Evolutionary conservation across 768 basidiomycete genomes (phyloP).

Genomic region (Calvatia gigantea): DNA sequence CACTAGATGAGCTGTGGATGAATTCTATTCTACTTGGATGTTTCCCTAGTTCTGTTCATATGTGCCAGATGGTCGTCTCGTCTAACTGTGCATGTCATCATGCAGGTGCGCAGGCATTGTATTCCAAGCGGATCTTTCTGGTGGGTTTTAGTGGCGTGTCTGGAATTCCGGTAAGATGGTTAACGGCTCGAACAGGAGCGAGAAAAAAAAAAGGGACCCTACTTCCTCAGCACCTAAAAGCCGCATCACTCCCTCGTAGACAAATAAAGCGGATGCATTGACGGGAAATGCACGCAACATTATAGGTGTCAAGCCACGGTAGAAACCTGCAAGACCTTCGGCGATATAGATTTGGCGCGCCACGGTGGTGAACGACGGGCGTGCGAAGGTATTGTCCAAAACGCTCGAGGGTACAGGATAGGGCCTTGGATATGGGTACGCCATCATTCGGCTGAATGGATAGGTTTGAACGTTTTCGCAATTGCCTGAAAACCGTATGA

Average conservation of each 20-base stretch:
- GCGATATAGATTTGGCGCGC: slow-evolving; percentile 49
- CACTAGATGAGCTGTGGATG: too few relatives aligned
- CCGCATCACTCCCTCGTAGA: slow-evolving; percentile 74
- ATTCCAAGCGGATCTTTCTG: too few relatives aligned
- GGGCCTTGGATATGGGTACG: slow-evolving; percentile 44
- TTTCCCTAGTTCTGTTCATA: too few relatives aligned
- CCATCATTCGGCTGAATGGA: slow-evolving; percentile 58
- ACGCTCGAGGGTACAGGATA: slow-evolving; percentile 31
- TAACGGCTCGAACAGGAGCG: slow-evolving; percentile 4
- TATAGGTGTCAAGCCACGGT: slow-evolving; percentile 65
- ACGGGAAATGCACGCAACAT: slow-evolving; percentile 73
- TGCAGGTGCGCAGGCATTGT: too few relatives aligned
- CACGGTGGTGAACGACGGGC: slow-evolving; percentile 47
- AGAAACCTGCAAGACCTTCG: slow-evolving; percentile 55
- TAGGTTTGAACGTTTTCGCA: too few relatives aligned
- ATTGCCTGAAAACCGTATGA: too few relatives aligned
- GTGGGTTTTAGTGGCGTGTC: slow-evolving; percentile 41
- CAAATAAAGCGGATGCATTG: slow-evolving; percentile 76
- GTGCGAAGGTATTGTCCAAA: slow-evolving; percentile 20
- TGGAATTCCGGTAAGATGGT: slow-evolving; percentile 20
- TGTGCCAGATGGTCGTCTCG: too few relatives aligned
- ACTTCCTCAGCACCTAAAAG: slow-evolving; percentile 66
- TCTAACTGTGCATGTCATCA: too few relatives aligned
- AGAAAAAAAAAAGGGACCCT: slow-evolving; percentile 11
- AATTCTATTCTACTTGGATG: too few relatives aligned